These are phyloP conservation scores for Zea mays DNA, from an alignment of 176 grass and related monocot species.

Conservation along the genomic window Zm-B73-REFERENCE-NAM-5.0 NC_050097.1:185726501-185727000, in stretches of 20 bases:
- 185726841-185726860: too few relatives aligned
- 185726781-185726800: too few relatives aligned
- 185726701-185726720: slow-evolving; percentile 56
- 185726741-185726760: slow-evolving; percentile 45
- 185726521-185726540: not conserved
- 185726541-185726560: not conserved
- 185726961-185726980: slow-evolving; percentile 54
- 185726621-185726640: not conserved
- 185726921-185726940: slow-evolving; percentile 82
- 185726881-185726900: slow-evolving; percentile 67
- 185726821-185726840: too few relatives aligned
- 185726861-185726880: slow-evolving; percentile 81
- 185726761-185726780: slow-evolving; percentile 33
- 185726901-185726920: slow-evolving; percentile 81
- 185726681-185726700: slow-evolving; percentile 47
- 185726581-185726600: slow-evolving; percentile 20
- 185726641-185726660: not conserved
- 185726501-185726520: slow-evolving; percentile 1
- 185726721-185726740: slow-evolving; percentile 53
- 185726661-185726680: slow-evolving; percentile 23
- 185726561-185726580: not conserved
- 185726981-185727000: slow-evolving; percentile 56
- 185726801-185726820: too few relatives aligned
- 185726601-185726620: not conserved
- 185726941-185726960: slow-evolving; percentile 44